These are phyloP conservation scores for Curvularia lunata DNA, from an alignment of 2,329 filamentous ascomycete species.

Conservation along the genomic window DNA sequence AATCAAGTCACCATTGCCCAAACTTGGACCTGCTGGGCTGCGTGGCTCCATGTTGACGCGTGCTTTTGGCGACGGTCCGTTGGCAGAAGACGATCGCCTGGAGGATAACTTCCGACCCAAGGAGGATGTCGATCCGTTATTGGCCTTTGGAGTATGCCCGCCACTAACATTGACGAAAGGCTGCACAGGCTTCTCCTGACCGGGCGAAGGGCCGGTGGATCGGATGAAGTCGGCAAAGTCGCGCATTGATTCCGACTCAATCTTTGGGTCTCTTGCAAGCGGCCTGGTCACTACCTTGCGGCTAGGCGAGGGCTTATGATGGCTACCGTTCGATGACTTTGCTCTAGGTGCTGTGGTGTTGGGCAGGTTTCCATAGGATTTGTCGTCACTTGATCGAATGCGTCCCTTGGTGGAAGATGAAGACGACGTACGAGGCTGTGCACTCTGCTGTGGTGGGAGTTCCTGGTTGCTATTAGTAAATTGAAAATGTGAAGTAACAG, in stretches of 20 bases:
- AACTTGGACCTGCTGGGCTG: slow-evolving; percentile 70
- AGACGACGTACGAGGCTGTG: slow-evolving; percentile 25
- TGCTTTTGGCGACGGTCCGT: slow-evolving; percentile 35
- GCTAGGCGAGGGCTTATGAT: slow-evolving; percentile 34
- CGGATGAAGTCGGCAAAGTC: slow-evolving; percentile 92
- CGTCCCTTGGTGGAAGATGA: slow-evolving; percentile 41
- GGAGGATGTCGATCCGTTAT: slow-evolving; percentile 33
- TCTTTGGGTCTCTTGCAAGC: slow-evolving; percentile 73
- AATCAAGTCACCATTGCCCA: slow-evolving; percentile 81
- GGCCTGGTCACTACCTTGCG: slow-evolving; percentile 38
- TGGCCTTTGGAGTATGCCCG: slow-evolving; percentile 23
- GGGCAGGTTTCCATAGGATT: slow-evolving; percentile 35
- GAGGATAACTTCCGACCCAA: slow-evolving; percentile 40
- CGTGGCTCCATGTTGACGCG: slow-evolving; percentile 60
- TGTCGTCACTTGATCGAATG: slow-evolving; percentile 39
- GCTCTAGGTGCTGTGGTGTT: slow-evolving; percentile 30
- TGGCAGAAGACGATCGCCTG: slow-evolving; percentile 26
- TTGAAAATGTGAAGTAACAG: neutral
- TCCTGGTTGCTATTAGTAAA: slow-evolving; percentile 29
- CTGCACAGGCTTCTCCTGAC: slow-evolving; percentile 41
- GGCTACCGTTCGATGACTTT: slow-evolving; percentile 26
- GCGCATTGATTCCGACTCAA: slow-evolving; percentile 72
- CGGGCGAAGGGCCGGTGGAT: slow-evolving; percentile 69
- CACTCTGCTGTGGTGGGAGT: slow-evolving; percentile 26
- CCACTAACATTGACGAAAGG: slow-evolving; percentile 41